Evolutionary conservation across 495 filamentous ascomycete species (phyloP).

Genomic region (Penicillium angulare): DNA sequence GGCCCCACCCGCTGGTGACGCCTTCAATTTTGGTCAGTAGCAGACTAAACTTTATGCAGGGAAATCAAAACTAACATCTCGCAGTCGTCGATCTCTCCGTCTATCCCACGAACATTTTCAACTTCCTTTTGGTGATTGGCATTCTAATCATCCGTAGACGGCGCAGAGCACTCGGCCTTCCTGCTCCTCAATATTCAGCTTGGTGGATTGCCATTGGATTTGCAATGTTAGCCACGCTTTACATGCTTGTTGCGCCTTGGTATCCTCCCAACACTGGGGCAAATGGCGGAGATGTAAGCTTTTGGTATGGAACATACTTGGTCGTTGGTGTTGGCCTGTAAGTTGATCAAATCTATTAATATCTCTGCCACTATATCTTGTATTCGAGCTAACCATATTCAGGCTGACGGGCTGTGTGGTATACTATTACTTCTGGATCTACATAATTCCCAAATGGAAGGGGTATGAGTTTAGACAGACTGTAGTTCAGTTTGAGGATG

Average conservation of each 20-base stretch:
- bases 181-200: constrained; percentile 45
- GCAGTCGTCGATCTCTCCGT: constrained; percentile 53
- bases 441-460: constrained; percentile 46
- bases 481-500: constrained; percentile 46
- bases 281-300: constrained; percentile 58
- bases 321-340: constrained; percentile 56
- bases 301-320: constrained; percentile 66
- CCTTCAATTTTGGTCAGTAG: constrained; percentile 58
- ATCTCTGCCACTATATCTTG: background rate
- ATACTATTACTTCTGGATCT: constrained; percentile 59
- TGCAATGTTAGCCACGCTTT: constrained; percentile 52
- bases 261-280: constrained; percentile 58
- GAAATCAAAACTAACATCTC: background rate
- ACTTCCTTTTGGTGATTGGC: constrained; percentile 51
- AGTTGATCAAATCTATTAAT: constrained; percentile 19
- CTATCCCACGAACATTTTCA: constrained; percentile 55
- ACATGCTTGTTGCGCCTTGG: constrained; percentile 63
- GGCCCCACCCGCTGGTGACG: constrained; percentile 65
- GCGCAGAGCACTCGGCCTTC: constrained; percentile 45
- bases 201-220: constrained; percentile 57
- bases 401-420: constrained; percentile 49
- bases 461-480: constrained; percentile 56
- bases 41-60: background rate
- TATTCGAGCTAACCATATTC: background rate
- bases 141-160: constrained; percentile 51